Base-by-base conservation (phyloP, 208 protist genomes). In the Blastocrithidia nonstop region DNA sequence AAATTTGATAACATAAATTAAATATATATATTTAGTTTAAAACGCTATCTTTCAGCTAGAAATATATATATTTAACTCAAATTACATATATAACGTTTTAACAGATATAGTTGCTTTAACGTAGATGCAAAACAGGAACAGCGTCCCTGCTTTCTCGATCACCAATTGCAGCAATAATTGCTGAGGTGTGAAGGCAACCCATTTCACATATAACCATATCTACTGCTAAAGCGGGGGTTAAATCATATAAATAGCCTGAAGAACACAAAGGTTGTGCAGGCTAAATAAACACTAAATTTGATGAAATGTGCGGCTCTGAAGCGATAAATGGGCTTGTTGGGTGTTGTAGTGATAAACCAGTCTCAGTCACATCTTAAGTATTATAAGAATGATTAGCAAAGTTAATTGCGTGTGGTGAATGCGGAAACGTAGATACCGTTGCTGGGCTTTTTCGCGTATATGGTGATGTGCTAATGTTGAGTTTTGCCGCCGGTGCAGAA, bases 141-240 rank as follows among this genome's bases (percentile, higher is more conserved):
- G 50, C 48, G 16, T 66, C 67, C n/a, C 69, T 57, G 21, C 66
- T 59, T 46, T 88, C 71, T 25, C 74, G 62, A 25, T 80, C 71
- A 40, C 66, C 59, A 21, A 88, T 71, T 5, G 73, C 78, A 1
- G 78, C 74, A 9, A 76, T 57, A 35, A 88, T 81, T 23, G 73
- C 78, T 3, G 73, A 84, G 1, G 72, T 80, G 55, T 83, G 73
- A 28, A 88, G 57, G 52, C 71, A 84, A 15, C 78, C 73, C 71
- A 88, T 80, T 54, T 88, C 78, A 53, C 78, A 84, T 24, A 88
- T 81, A 32, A 88, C 79, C 73, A 84, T 84, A 38, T 88, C 78
- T 35, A 88, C 66, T 43, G 69, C 77, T 15, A 52, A 61, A 16
- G 73, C 78, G 9, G 78, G 78, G 22, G 78, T 88, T 32, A 88